Percentiles rank a stretch among this genome's conserved stretches.
Conservation (phyloP, 192 early-diverging fungal genomes). For the Geranomyces variabilis region DNA sequence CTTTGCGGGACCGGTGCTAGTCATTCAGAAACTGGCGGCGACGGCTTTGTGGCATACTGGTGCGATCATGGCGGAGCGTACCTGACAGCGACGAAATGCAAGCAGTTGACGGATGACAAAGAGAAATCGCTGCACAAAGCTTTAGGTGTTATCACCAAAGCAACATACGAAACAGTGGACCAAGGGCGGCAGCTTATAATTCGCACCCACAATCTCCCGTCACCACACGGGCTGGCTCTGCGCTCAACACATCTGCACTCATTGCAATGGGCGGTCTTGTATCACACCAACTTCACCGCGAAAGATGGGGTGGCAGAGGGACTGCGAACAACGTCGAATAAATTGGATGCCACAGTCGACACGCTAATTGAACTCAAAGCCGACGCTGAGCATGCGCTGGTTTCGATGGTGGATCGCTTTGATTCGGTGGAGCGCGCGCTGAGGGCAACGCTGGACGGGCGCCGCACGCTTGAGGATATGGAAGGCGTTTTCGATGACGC, state of each 20-base stretch:
- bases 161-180: conserved; percentile 33
- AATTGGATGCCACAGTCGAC: conserved; percentile 21
- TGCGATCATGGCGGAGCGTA: conserved; percentile 15
- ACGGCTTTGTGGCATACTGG: not conserved
- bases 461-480: conserved; percentile 10
- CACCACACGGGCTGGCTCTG: conserved; percentile 13
- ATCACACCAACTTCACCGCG: conserved; percentile 30
- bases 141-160: conserved; percentile 18
- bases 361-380: conserved; percentile 28
- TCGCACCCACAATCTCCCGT: conserved; percentile 17
- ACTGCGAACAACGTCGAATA: not conserved
- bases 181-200: conserved; percentile 20
- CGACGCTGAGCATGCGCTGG: conserved; percentile 26
- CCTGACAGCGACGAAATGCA: not conserved
- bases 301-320: conserved; percentile 16
- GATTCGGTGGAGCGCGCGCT: conserved; percentile 28
- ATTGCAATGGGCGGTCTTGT: conserved; percentile 31
- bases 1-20: too few species aligned
- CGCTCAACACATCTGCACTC: conserved; percentile 22
- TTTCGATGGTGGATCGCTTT: conserved; percentile 29
- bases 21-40: too few species aligned
- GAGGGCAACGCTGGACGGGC: conserved; percentile 6
- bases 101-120: not conserved
- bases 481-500: conserved; percentile 26
- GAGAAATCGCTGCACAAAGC: conserved; percentile 1